Conservation (phyloP, 169 alveolate species). For the Cryptosporidium meleagridis region DNA sequence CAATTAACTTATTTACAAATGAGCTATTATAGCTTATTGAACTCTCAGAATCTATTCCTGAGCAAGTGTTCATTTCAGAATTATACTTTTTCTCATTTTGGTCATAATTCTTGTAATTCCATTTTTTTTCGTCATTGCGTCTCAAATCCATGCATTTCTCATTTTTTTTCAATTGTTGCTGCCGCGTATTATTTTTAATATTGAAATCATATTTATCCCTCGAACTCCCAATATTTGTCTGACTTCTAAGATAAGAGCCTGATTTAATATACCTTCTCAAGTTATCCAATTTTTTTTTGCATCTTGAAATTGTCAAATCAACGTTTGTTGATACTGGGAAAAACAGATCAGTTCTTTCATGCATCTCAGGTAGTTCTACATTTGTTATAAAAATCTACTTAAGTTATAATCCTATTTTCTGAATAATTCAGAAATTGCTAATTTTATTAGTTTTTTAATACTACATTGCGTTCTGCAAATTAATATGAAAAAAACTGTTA, state of each 20-base stretch:
- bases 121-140: neutral
- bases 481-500: neutral
- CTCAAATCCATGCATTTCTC: neutral
- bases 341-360: neutral
- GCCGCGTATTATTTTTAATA: neutral
- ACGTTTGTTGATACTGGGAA: neutral
- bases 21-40: slow-evolving; percentile 41
- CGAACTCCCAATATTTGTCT: neutral
- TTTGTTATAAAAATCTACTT: neutral
- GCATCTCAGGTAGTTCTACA: neutral
- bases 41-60: slow-evolving; percentile 40
- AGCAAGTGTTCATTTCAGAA: neutral
- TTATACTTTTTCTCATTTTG: neutral
- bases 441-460: neutral
- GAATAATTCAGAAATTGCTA: neutral
- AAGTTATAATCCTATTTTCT: neutral
- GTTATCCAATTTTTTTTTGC: slow-evolving; percentile 19
- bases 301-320: slow-evolving; percentile 45
- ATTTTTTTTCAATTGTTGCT: neutral
- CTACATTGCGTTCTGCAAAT: neutral
- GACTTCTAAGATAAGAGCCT: neutral
- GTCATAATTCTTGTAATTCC: neutral
- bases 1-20: slow-evolving; percentile 19
- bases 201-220: neutral
- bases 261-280: slow-evolving; percentile 34